Evolutionary conservation across 2,329 filamentous ascomycete species (phyloP), one percentile per base, ranked within the genome.

Genomic region (Hymenoscyphus repandus): DNA sequence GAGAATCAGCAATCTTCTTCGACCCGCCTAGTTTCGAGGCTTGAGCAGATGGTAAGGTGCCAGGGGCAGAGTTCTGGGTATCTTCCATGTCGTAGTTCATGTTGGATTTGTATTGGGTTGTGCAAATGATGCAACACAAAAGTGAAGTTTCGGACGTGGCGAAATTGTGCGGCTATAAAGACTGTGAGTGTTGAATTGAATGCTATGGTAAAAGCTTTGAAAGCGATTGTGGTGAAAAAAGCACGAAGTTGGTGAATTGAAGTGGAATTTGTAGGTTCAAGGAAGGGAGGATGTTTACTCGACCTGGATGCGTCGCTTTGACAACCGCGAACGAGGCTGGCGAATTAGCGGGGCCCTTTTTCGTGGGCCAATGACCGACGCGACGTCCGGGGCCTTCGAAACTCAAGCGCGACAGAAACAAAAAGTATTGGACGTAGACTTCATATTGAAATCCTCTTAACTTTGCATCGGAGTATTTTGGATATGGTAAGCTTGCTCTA

Each of bases 51-150:
- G 64, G 66, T 32, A 67, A 54, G 36, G 74, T 77, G 61, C 82
- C 81, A 30, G 82, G 82, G 20, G 79, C 79, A 49, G 84, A 74
- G 70, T 86, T 88, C 69, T 90, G 86, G 48, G 73, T 79, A 62
- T 88, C 77, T 61, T 66, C 74, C 69, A 70, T 74, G 53, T 69
- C 65, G 66, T 71, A 76, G 52, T 72, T 68, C 72, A 75, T 65
- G 33, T 49, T 58, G 49, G 36, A 34, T 20, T 45, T 38, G 36
- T 13, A 47, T 45, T 20, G 34, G 40, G 22, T 47, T 13, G 45
- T 51, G 50, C 37, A 17, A 53, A 42, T 37, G 40, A 32, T 18
- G 17, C 38, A 31, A 37, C 30, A n/a, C n/a, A n/a, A n/a, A n/a
- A n/a, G n/a, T n/a, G n/a, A 47, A 17, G 9, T 36, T 10, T 45